Base-by-base conservation (phyloP, 495 filamentous ascomycete species). In the Penicillium steckii region DNA sequence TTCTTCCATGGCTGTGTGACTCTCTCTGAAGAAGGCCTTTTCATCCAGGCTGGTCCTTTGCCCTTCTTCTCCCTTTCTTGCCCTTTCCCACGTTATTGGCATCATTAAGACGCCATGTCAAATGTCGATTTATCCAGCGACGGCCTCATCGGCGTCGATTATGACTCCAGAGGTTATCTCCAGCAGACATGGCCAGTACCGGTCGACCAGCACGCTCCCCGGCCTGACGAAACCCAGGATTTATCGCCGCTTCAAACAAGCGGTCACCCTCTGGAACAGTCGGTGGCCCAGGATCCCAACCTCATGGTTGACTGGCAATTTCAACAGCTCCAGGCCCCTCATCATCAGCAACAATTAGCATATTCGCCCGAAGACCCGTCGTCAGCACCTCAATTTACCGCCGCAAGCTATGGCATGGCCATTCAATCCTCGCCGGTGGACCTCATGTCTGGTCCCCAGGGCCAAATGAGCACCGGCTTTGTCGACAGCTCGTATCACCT, bases 371-470 rank as follows among this genome's bases (percentile, higher is more conserved):
- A 72, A 43, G 74, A 74, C 48, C 79, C 50, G 56, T 73, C 69
- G 72, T 80, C 71, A 71, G 83, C 71, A 56, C 75, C 63, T 52
- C 82, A 68, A 43, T 76, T 73, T 47, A 74, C 72, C 42, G 65
- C 71, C 41, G 61, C 68, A 5, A 69, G 68, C 49, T 82, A 75
- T 69, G 75, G 71, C 22, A 76, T 77, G 52, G 66, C 74, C 8
- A 70, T 80, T 50, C 78, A 82, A 40, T 68, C 80, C 15, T 80
- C 85, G 3, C 79, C 91, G 33, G 81, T 89, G 22, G 87, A 89
- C 67, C 76, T 88, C 47, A 82, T 89, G 49, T 73, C 86, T n/a
- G 77, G 78, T 13, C 78, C 85, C n/a, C 84, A 88, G 57, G 80
- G 76, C 24, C 71, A 83, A 24, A 78, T 89, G 55, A 84, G 82